phyloP scores from a whole-genome alignment of 371 early-diverging fungal species.

The Lichtheimia ramosa region DNA sequence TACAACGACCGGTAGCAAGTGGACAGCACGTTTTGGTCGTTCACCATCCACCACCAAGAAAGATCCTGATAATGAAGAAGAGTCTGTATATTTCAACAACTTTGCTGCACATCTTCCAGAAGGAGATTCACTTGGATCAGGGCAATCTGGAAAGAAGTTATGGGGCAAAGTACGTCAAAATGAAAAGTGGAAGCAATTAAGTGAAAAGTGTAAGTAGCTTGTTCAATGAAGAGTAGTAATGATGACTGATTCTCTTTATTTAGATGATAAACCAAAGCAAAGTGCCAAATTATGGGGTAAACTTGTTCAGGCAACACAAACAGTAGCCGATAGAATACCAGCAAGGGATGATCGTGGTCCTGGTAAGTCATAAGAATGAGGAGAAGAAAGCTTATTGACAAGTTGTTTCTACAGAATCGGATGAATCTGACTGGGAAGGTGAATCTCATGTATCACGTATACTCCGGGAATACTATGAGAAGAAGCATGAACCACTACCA shows the following conservation, averaged over 20 bases:
- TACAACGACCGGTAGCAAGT: conserved; percentile 16
- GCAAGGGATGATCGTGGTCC: conserved; percentile 21
- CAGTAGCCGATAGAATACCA: conserved; percentile 55
- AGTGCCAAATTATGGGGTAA: conserved; percentile 55
- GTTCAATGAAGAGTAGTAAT: background rate
- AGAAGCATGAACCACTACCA: conserved; percentile 34
- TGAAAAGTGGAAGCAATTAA: conserved; percentile 51
- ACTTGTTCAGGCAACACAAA: conserved; percentile 58
- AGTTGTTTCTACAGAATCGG: conserved; percentile 8
- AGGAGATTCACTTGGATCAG: conserved; percentile 1
- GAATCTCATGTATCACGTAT: conserved; percentile 56
- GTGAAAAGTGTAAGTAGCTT: conserved; percentile 29
- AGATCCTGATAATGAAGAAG: conserved; percentile 27
- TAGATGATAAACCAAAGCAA: conserved; percentile 35
- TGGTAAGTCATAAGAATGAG: conserved; percentile 3
- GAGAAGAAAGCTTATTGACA: background rate
- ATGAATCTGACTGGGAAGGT: conserved; percentile 55
- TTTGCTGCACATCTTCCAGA: conserved; percentile 43
- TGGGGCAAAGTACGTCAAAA: conserved; percentile 53
- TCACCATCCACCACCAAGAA: conserved; percentile 9
- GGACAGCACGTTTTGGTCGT: conserved; percentile 13
- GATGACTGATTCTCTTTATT: background rate
- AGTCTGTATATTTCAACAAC: conserved; percentile 43
- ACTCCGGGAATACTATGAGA: conserved; percentile 50
- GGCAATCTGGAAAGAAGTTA: conserved; percentile 30